These are phyloP conservation scores for Solioccasus polychromus DNA, from an alignment of 768 basidiomycete species.

Conservation along the genomic window DNA sequence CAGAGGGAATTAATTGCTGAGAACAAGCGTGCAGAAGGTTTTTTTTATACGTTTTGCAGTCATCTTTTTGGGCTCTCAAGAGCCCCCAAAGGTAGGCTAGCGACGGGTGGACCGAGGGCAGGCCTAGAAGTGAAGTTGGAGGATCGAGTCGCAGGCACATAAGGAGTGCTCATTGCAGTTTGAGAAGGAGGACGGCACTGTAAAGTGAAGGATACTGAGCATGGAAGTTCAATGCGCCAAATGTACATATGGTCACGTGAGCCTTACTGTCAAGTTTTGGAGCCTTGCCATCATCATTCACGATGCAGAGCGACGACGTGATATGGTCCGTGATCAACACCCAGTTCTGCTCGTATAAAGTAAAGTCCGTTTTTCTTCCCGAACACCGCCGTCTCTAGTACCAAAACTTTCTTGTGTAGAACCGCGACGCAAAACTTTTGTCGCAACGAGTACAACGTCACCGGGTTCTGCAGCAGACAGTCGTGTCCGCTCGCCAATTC, in stretches of 20 bases:
- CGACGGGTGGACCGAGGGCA: too few relatives aligned
- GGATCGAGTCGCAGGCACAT: too few relatives aligned
- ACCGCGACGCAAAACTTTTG: constrained; percentile 97
- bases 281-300: too few relatives aligned
- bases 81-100: too few relatives aligned
- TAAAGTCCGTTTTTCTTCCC: constrained; percentile 69
- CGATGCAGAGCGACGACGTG: constrained; percentile 94
- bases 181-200: neutral
- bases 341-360: constrained; percentile 99
- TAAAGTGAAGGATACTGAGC: too few relatives aligned
- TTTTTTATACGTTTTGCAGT: too few relatives aligned
- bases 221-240: too few relatives aligned
- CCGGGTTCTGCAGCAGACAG: constrained; percentile 91
- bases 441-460: constrained; percentile 97
- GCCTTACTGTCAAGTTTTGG: too few relatives aligned
- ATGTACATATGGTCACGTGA: constrained; percentile 14
- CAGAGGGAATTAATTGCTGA: neutral
- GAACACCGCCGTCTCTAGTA: constrained; percentile 3
- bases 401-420: constrained; percentile 39
- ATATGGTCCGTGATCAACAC: constrained; percentile 96
- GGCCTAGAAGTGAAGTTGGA: too few relatives aligned
- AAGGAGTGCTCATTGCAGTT: too few relatives aligned
- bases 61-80: too few relatives aligned
- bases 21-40: too few relatives aligned
- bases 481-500: constrained; percentile 99